Conservation (phyloP, 2,329 filamentous ascomycete species). For the Nemania sp. region DNA sequence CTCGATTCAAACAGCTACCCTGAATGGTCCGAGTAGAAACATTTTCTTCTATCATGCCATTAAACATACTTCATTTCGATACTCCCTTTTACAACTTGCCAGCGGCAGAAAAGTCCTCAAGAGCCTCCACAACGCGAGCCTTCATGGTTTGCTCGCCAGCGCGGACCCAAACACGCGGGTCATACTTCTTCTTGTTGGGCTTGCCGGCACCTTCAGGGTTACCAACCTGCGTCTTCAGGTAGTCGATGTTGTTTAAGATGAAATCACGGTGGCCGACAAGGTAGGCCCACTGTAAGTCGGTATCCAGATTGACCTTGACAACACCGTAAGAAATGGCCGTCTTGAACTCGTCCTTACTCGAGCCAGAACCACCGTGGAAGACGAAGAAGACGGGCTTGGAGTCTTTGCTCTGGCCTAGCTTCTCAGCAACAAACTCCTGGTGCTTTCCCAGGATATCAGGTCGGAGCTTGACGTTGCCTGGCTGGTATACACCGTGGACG, state of each 20-base stretch:
- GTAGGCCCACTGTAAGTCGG: slow-evolving; percentile 96
- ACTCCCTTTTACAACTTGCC: slow-evolving; percentile 68
- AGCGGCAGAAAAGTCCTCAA: slow-evolving; percentile 90
- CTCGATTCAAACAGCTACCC: slow-evolving; percentile 7
- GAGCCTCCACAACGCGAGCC: slow-evolving; percentile 75
- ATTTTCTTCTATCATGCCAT: not conserved
- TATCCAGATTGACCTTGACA: slow-evolving; percentile 99
- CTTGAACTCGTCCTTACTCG: slow-evolving; percentile 85
- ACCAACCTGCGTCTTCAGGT: slow-evolving; percentile 82
- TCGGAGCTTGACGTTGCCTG: slow-evolving; percentile 94
- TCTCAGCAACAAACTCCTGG: slow-evolving; percentile 86
- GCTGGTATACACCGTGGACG: slow-evolving; percentile 99
- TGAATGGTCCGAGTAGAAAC: not conserved
- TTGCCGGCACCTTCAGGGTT: slow-evolving; percentile 96
- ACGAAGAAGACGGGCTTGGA: slow-evolving; percentile 98
- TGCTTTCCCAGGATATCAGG: slow-evolving; percentile 96
- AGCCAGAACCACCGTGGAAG: slow-evolving; percentile 98
- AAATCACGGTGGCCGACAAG: slow-evolving; percentile 91
- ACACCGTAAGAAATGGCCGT: slow-evolving; percentile 92
- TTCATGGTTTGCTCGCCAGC: slow-evolving; percentile 98
- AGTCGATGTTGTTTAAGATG: slow-evolving; percentile 92
- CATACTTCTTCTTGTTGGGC: slow-evolving; percentile 97
- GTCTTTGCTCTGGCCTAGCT: slow-evolving; percentile 66
- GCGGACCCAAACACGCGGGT: slow-evolving; percentile 92
- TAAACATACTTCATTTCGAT: not conserved